Conservation (phyloP, 2,329 filamentous ascomycete species). For the Trichophyton verrucosum region DNA sequence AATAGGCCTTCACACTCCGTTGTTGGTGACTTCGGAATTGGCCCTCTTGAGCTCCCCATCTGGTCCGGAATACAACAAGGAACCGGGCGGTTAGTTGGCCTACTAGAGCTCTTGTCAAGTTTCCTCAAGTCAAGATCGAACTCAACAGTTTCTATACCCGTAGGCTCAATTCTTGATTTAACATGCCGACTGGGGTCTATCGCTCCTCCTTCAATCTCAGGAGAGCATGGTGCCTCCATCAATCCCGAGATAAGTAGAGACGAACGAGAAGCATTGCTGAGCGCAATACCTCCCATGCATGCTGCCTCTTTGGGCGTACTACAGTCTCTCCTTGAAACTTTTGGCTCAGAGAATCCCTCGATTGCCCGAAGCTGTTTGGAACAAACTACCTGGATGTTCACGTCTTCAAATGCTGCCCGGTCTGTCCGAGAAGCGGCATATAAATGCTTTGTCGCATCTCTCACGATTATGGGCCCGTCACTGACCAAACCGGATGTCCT, state of each 20-base stretch:
- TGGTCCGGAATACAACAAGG: constrained; percentile 71
- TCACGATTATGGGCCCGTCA: constrained; percentile 52
- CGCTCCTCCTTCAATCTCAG: constrained; percentile 36
- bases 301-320: constrained; percentile 55
- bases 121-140: constrained; percentile 55
- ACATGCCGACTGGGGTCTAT: constrained; percentile 56
- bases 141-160: constrained; percentile 51
- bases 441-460: constrained; percentile 42
- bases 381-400: constrained; percentile 59
- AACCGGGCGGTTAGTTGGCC: constrained; percentile 51
- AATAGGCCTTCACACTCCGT: constrained; percentile 26
- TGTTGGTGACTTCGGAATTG: constrained; percentile 28
- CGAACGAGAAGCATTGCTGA: constrained; percentile 69
- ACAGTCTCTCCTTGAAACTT: constrained; percentile 43
- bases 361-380: constrained; percentile 55
- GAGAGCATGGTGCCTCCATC: constrained; percentile 40
- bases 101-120: constrained; percentile 53
- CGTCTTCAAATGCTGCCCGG: constrained; percentile 37
- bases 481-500: constrained; percentile 54
- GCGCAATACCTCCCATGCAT: constrained; percentile 61
- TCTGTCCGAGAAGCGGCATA: constrained; percentile 52
- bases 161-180: constrained; percentile 57
- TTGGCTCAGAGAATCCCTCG: constrained; percentile 47
- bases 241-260: constrained; percentile 65
- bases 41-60: constrained; percentile 42